Evolutionary conservation across 2,329 filamentous ascomycete species (phyloP), one percentile per base, ranked within the genome.

Genomic region (Fusarium domesticum): DNA sequence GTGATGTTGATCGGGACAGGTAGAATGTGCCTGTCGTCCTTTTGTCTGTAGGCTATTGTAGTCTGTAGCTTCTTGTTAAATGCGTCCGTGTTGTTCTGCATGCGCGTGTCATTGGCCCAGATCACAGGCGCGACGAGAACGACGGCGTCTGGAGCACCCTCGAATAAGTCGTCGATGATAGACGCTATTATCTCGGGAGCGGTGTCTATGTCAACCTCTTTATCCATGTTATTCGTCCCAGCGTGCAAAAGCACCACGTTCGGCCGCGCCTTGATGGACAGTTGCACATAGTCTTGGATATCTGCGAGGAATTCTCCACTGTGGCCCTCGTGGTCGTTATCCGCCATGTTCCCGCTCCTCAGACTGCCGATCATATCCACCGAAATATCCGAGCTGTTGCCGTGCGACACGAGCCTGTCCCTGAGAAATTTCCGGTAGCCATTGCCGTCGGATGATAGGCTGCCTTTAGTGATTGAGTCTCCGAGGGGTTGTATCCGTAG

Each of bases 381-480:
- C 1, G 45, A 41, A 2, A 50, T 28, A 5, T 30, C 23, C 5
- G 19, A 11, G 15, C 18, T 17, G 6, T 15, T 23, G 1, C 46
- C 50, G 10, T 43, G 36, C 0, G 34, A 16, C 3, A 53, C 18
- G 1, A 53, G 39, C 28, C 42, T 50, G 2, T 51, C 37, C 28
- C 51, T 37, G 3, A 54, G 25, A 0, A 35, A 36, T 1, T 43
- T 6, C 19, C 51, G 50, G 17, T 54, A 54, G 2, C 51, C 51
- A 8, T 50, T 34, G 2, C 35, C 14, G 1, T 47, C 50, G 2
- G 40, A 35, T 6, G 50, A 54, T 3, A 50, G 50, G 1, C 47
- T 51, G 6, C 51, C 51, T 5, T 54, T 54, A 2, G 51, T 54
- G 30, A 54, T 54, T 1, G 51, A 54, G 32, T 54, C 51, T 16